Evolutionary conservation across 2,329 filamentous ascomycete genomes (phyloP).

Genomic region (Eurotiales sp.): DNA sequence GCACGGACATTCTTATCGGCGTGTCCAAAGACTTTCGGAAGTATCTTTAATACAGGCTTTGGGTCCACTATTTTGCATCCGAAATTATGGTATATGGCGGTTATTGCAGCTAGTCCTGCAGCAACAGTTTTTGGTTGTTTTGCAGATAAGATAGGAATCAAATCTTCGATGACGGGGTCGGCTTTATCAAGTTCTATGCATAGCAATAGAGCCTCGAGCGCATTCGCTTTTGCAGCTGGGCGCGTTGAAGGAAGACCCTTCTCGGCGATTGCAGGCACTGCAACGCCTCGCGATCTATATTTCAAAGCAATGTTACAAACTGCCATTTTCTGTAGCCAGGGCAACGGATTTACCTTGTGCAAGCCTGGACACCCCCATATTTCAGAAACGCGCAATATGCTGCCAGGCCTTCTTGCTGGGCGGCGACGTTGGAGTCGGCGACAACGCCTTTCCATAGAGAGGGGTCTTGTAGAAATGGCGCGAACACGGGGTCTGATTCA

Average conservation of each 20-base stretch:
- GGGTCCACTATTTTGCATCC: slow-evolving; percentile 93
- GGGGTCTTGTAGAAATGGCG: slow-evolving; percentile 80
- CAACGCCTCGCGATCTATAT: slow-evolving; percentile 65
- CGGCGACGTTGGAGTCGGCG: slow-evolving; percentile 91
- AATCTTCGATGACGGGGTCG: slow-evolving; percentile 82
- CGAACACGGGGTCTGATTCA: slow-evolving; percentile 80
- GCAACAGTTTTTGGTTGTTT: slow-evolving; percentile 89
- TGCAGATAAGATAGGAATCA: slow-evolving; percentile 75
- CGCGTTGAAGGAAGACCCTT: slow-evolving; percentile 87
- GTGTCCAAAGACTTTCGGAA: slow-evolving; percentile 90
- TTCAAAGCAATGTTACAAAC: background rate
- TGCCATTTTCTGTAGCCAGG: background rate
- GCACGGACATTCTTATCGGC: slow-evolving; percentile 97
- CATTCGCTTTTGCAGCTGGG: slow-evolving; percentile 81
- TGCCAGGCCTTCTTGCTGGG: slow-evolving; percentile 86
- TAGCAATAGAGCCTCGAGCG: slow-evolving; percentile 79
- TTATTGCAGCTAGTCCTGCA: slow-evolving; percentile 70
- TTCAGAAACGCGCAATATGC: slow-evolving; percentile 90
- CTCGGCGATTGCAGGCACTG: slow-evolving; percentile 77
- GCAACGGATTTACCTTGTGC: slow-evolving; percentile 55
- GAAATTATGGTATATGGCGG: slow-evolving; percentile 85
- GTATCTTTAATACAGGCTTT: slow-evolving; percentile 79
- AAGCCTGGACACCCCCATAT: slow-evolving; percentile 76
- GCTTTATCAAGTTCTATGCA: slow-evolving; percentile 87
- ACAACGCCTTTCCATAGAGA: slow-evolving; percentile 89